Conservation (phyloP, 345 rosid genomes). For the Camelina sativa region DNA sequence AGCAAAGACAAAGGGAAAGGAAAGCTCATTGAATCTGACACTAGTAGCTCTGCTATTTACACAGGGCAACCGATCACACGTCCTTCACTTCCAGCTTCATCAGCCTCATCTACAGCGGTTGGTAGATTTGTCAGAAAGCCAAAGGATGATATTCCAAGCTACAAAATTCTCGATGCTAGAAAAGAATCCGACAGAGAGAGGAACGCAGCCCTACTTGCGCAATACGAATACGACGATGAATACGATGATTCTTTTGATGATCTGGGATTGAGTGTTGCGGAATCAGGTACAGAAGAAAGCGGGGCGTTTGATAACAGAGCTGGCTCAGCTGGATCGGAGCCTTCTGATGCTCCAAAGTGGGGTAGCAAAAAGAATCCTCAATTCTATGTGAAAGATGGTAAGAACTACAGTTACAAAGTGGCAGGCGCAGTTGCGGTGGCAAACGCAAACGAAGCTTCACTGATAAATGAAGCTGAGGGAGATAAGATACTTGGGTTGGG, state of each 20-base stretch:
- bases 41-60: constrained; percentile 30
- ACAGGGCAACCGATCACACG: constrained; percentile 41
- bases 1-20: constrained; percentile 86
- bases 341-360: constrained; percentile 61
- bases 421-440: constrained; percentile 82
- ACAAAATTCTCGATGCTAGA: constrained; percentile 56
- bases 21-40: constrained; percentile 59
- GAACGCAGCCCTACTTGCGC: constrained; percentile 62
- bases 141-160: constrained; percentile 52
- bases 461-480: constrained; percentile 63
- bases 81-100: constrained; percentile 52
- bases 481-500: constrained; percentile 84
- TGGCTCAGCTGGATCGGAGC: constrained; percentile 43
- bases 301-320: constrained; percentile 59
- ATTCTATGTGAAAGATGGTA: constrained; percentile 88
- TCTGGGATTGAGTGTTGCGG: constrained; percentile 74
- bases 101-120: constrained; percentile 55
- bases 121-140: constrained; percentile 89
- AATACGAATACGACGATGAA: constrained; percentile 92
- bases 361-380: constrained; percentile 84
- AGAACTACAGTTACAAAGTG: constrained; percentile 94
- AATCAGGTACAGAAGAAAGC: constrained; percentile 69
- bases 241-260: constrained; percentile 98
- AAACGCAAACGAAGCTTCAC: constrained; percentile 69
- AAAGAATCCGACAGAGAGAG: constrained; percentile 55